These are phyloP conservation scores for Suillus brevipes DNA, from an alignment of 768 basidiomycete species.

Conservation along the genomic window DNA sequence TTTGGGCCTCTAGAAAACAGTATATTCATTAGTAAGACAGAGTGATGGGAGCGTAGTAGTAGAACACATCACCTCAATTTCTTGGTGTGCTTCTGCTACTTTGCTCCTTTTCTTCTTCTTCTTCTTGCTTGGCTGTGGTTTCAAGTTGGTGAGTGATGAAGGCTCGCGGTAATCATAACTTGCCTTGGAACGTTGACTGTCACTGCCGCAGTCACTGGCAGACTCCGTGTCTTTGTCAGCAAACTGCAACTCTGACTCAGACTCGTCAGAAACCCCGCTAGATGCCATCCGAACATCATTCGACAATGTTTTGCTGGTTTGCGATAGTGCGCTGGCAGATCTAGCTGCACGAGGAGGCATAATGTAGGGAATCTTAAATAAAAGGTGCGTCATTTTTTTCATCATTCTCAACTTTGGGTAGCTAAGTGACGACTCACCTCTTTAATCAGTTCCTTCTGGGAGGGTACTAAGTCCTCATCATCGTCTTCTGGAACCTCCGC, in stretches of 20 bases:
- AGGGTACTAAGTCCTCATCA: not conserved
- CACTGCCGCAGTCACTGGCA: not conserved
- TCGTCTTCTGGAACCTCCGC: not conserved
- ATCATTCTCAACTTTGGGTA: not conserved
- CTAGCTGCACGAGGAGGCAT: not conserved
- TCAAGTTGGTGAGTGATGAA: not conserved
- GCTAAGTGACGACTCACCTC: not conserved
- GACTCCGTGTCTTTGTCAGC: not conserved
- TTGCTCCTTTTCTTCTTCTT: not conserved
- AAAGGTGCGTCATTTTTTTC: too few relatives aligned
- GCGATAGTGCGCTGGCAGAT: not conserved
- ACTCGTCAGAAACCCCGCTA: not conserved
- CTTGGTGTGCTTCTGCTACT: not conserved
- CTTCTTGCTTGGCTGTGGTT: not conserved
- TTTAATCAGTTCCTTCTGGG: not conserved
- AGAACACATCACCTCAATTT: not conserved
- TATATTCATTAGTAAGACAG: not conserved
- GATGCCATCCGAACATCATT: not conserved
- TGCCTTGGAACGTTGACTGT: not conserved
- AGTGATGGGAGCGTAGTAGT: not conserved
- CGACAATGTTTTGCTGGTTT: too few relatives aligned
- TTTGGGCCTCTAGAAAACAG: not conserved
- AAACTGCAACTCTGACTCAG: not conserved
- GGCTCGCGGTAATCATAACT: not conserved
- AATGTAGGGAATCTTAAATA: not conserved